phyloP scores from a whole-genome alignment of 345 rosid species.

The Eucalyptus decipiens region DNA sequence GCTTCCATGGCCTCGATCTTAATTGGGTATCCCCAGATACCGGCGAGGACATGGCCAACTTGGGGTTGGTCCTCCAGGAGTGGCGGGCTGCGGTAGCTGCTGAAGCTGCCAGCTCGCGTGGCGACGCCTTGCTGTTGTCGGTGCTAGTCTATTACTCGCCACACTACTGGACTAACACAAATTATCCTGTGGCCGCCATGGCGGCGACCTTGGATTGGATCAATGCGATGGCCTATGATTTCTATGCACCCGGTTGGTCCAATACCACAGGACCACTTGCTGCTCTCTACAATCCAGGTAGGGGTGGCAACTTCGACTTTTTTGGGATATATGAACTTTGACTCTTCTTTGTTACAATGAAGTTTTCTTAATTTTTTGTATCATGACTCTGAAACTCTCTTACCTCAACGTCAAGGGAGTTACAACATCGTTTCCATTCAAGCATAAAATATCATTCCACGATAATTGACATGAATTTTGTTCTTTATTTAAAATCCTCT shows the following conservation, averaged over 20 bases:
- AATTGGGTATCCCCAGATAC: conserved; percentile 40
- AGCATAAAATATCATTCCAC: background rate
- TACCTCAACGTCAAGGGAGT: background rate
- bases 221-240: conserved; percentile 53
- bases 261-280: conserved; percentile 44
- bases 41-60: conserved; percentile 22
- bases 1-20: conserved; percentile 54
- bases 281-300: conserved; percentile 36
- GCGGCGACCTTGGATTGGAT: conserved; percentile 43
- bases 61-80: conserved; percentile 20
- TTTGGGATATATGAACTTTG: background rate
- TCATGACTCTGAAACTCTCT: background rate
- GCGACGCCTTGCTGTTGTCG: conserved; percentile 20
- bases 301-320: background rate
- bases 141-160: conserved; percentile 28
- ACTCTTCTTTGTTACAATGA: background rate
- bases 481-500: background rate
- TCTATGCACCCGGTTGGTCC: conserved; percentile 29
- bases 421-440: background rate
- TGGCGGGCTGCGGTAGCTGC: conserved; percentile 31
- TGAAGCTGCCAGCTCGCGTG: conserved; percentile 22
- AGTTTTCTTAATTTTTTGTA: background rate
- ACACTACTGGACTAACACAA: background rate
- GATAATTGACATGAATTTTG: background rate
- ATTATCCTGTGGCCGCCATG: conserved; percentile 30